These are phyloP conservation scores for Botrytis squamosa DNA, from an alignment of 2,329 filamentous ascomycete genomes.

Conservation along the genomic window DNA sequence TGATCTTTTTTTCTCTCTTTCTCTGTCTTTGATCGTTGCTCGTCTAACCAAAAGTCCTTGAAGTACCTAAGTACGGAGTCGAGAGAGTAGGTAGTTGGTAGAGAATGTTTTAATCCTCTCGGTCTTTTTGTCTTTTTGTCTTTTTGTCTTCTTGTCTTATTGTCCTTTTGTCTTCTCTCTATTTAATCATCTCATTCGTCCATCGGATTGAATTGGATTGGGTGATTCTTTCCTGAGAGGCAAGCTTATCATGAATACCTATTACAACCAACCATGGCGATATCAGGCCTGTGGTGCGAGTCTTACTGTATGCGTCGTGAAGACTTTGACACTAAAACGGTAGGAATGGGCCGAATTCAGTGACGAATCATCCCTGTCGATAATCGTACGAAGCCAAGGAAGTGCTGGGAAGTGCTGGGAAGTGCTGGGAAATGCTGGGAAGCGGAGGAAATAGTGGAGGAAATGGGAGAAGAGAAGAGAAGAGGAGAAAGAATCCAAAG, in stretches of 20 bases:
- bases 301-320: background rate
- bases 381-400: background rate
- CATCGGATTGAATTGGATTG: background rate
- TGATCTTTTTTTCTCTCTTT: background rate
- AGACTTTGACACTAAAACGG: background rate
- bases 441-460: background rate
- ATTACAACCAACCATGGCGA: background rate
- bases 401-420: too few relatives aligned
- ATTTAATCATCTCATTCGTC: background rate
- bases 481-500: background rate
- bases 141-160: background rate
- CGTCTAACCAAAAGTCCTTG: background rate
- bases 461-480: background rate
- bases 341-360: background rate
- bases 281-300: background rate
- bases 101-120: background rate
- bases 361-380: conserved; percentile 3
- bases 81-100: background rate
- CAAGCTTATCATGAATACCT: background rate
- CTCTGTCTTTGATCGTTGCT: background rate
- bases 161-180: background rate
- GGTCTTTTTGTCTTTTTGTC: background rate
- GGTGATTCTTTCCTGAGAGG: background rate
- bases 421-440: too few relatives aligned
- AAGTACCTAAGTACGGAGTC: background rate